A percentile compares a stretch with the other conserved stretches of the same genome.
phyloP scores from a whole-genome alignment of 192 early-diverging fungal species.

The Haplosporangium gracile region DNA sequence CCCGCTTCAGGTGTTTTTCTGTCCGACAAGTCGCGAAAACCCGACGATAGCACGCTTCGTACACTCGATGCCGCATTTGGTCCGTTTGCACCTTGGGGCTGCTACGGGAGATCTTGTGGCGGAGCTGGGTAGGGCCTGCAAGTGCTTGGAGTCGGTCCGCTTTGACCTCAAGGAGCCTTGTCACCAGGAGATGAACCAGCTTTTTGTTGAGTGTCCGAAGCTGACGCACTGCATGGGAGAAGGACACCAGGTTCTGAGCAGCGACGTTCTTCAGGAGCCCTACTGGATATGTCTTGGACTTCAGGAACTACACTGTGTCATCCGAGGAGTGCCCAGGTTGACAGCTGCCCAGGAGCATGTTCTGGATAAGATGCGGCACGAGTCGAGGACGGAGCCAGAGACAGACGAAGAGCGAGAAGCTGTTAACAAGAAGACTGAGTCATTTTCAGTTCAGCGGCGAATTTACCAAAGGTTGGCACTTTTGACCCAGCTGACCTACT shows the following conservation, averaged over 20 bases:
- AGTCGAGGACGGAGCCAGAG: neutral
- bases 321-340: neutral
- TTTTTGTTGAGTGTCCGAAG: neutral
- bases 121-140: neutral
- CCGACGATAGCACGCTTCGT: neutral
- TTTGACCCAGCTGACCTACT: neutral
- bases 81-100: neutral
- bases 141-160: neutral
- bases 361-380: neutral
- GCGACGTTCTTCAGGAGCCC: neutral
- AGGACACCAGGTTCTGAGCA: neutral
- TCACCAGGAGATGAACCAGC: neutral
- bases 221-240: neutral
- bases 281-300: neutral
- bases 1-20: neutral
- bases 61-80: neutral
- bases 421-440: neutral
- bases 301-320: neutral
- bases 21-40: neutral
- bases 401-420: neutral
- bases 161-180: neutral
- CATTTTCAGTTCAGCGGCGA: neutral
- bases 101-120: neutral
- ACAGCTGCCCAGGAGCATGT: neutral
- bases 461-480: neutral